Evolutionary conservation across 2,329 filamentous ascomycete species (phyloP).

Genomic region (Capronia americana): DNA sequence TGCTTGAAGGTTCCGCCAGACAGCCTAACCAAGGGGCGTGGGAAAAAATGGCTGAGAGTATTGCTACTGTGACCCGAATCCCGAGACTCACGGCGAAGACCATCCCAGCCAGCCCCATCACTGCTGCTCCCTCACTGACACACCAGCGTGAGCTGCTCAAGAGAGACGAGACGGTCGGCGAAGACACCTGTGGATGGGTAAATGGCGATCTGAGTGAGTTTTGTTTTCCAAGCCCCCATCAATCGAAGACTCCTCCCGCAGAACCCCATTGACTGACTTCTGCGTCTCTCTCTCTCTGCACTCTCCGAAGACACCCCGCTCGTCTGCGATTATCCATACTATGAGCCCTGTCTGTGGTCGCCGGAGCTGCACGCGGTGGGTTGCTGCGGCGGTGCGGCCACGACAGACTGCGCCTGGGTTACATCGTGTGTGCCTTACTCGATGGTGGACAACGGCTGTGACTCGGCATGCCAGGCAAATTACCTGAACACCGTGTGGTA

Average conservation of each 20-base stretch:
- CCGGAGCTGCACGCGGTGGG: conserved; percentile 19
- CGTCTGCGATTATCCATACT: conserved; percentile 18
- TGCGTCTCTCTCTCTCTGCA: background rate
- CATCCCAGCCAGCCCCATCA: conserved; percentile 19
- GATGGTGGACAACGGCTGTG: conserved; percentile 21
- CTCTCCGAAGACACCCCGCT: conserved; percentile 13
- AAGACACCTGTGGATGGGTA: conserved; percentile 24
- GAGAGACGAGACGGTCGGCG: conserved; percentile 13
- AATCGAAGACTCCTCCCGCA: background rate
- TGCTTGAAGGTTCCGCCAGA: background rate
- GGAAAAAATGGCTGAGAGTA: conserved; percentile 1
- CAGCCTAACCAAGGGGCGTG: background rate
- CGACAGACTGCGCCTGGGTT: conserved; percentile 20
- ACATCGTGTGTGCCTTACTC: conserved; percentile 22
- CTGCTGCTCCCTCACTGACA: conserved; percentile 14
- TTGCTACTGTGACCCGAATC: background rate
- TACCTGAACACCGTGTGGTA: conserved; percentile 22
- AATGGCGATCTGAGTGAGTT: conserved; percentile 24
- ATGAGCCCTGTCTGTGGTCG: conserved; percentile 20
- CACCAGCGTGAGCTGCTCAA: conserved; percentile 20
- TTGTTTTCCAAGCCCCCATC: too few species aligned
- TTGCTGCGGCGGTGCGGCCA: conserved; percentile 14
- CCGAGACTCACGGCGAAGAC: background rate
- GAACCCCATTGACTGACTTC: background rate
- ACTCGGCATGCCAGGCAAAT: conserved; percentile 20